Conservation (phyloP, 257 asterid genomes). For the Scutellaria minor region DNA sequence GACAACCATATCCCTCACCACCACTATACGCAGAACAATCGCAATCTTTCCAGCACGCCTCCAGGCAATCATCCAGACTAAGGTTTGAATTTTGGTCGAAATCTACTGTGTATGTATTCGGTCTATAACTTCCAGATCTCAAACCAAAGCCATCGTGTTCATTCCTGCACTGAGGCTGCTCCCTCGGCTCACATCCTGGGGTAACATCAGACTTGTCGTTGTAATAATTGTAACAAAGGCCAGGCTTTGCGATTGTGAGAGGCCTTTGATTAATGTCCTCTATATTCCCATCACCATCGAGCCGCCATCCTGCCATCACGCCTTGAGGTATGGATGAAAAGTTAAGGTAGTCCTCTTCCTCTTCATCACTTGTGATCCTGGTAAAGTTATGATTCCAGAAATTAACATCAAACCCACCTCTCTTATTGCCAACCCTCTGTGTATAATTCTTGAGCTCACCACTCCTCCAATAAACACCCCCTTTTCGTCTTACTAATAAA, state of each 20-base stretch:
- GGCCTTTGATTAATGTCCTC: no score
- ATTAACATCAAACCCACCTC: no score
- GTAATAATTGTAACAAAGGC: slow-evolving; percentile 39
- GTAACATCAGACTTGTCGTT: background rate
- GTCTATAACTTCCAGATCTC: slow-evolving; percentile 17
- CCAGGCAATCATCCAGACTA: slow-evolving; percentile 48
- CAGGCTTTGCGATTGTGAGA: background rate
- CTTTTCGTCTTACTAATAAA: slow-evolving; percentile 41
- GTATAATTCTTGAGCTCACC: slow-evolving; percentile 35
- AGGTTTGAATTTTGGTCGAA: slow-evolving; percentile 15
- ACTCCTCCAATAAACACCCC: slow-evolving; percentile 46
- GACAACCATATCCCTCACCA: slow-evolving; percentile 29
- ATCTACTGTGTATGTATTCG: no score
- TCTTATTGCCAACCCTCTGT: background rate
- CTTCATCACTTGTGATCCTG: background rate
- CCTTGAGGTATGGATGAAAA: slow-evolving; percentile 27
- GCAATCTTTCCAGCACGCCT: slow-evolving; percentile 47
- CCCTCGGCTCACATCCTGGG: slow-evolving; percentile 39
- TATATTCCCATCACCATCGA: slow-evolving; percentile 33
- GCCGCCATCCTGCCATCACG: slow-evolving; percentile 35
- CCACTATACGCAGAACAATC: slow-evolving; percentile 37
- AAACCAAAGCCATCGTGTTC: slow-evolving; percentile 19
- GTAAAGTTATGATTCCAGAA: no score
- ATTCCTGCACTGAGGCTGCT: slow-evolving; percentile 41
- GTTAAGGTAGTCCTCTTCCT: slow-evolving; percentile 36